Conservation (phyloP, 2,329 filamentous ascomycete species). For the Hymenoscyphus occultus region DNA sequence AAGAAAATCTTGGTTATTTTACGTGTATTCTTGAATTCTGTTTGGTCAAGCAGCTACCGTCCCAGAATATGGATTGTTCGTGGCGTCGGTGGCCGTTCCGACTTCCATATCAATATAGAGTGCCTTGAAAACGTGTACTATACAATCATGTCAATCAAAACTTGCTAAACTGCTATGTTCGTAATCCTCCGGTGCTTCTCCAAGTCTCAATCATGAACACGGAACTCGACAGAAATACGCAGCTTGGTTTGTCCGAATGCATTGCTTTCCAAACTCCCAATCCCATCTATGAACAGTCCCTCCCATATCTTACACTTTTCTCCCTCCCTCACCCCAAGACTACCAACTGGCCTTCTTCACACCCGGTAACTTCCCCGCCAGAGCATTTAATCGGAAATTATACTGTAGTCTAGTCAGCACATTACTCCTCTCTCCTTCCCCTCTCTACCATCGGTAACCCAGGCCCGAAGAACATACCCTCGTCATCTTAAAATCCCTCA, state of each 20-base stretch:
- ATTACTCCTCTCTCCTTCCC: not conserved
- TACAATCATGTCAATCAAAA: too few relatives aligned
- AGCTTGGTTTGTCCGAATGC: not conserved
- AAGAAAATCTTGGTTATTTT: not conserved
- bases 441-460: not conserved
- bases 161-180: too few relatives aligned
- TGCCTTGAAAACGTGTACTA: too few relatives aligned
- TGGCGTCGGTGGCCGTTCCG: too few relatives aligned
- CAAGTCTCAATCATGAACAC: not conserved
- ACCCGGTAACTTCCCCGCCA: conserved; percentile 81
- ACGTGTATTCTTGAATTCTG: too few relatives aligned
- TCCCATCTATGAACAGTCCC: not conserved
- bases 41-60: too few relatives aligned
- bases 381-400: conserved; percentile 87
- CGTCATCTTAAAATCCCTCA: conserved; percentile 88
- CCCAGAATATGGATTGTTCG: too few relatives aligned
- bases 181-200: too few relatives aligned
- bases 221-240: not conserved
- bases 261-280: not conserved
- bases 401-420: conserved; percentile 54
- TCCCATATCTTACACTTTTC: not conserved
- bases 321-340: conserved; percentile 16
- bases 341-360: conserved; percentile 98
- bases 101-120: too few relatives aligned
- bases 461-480: conserved; percentile 62